A percentile compares a stretch with the other conserved stretches of the same genome.
Evolutionary conservation across 148 eudicot genomes (phyloP).

Genomic region (Agrostemma githago): DNA sequence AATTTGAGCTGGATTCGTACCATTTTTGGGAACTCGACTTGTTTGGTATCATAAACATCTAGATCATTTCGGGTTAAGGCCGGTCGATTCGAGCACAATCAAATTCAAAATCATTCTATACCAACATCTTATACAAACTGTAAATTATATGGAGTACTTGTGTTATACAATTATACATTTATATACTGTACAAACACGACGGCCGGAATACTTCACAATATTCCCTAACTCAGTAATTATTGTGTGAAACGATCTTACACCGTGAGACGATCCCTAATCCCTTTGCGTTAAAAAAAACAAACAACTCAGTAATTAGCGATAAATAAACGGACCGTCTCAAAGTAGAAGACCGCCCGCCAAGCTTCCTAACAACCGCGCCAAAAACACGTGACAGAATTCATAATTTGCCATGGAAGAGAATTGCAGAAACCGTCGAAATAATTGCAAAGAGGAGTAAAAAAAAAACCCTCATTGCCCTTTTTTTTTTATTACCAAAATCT

Average conservation of each 20-base stretch:
- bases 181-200: conserved; percentile 26
- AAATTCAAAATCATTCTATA: not conserved
- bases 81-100: too few species aligned
- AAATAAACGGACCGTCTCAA: too few species aligned
- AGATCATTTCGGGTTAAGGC: too few species aligned
- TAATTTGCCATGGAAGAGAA: not conserved
- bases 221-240: conserved; percentile 10
- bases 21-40: too few species aligned
- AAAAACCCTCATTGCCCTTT: conserved; percentile 15
- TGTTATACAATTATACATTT: not conserved
- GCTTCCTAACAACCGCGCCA: not conserved
- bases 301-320: too few species aligned
- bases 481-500: not conserved
- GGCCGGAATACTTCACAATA: conserved; percentile 3
- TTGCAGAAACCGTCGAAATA: conserved; percentile 3
- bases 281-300: too few species aligned
- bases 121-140: not conserved
- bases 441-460: conserved; percentile 19
- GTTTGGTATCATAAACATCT: too few species aligned
- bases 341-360: not conserved
- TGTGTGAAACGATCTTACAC: too few species aligned
- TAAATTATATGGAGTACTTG: not conserved
- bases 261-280: too few species aligned
- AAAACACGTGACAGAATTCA: not conserved
- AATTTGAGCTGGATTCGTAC: too few species aligned